phyloP scores from a whole-genome alignment of 768 basidiomycete species.

The Rhizopogon sp. region DNA sequence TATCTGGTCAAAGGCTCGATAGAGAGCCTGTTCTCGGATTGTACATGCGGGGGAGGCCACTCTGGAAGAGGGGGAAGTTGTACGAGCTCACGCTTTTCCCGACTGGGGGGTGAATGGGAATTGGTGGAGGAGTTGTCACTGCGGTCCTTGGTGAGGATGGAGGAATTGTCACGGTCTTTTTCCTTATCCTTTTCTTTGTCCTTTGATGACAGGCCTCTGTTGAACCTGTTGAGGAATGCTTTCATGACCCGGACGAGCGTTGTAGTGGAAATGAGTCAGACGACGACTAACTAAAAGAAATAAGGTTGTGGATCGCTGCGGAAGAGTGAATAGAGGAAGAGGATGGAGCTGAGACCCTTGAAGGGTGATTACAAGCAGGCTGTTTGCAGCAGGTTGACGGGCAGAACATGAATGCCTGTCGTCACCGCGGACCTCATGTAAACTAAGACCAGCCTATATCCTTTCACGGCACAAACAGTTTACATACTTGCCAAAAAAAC shows the following conservation, averaged over 20 bases:
- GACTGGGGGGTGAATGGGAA: constrained; percentile 25
- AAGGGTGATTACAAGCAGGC: constrained; percentile 5
- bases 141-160: constrained; percentile 23
- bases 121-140: constrained; percentile 25
- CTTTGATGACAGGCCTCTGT: constrained; percentile 51
- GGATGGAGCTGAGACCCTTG: neutral
- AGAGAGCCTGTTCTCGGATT: constrained; percentile 10
- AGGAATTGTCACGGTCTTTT: constrained; percentile 20
- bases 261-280: neutral
- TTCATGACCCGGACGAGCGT: constrained; percentile 49
- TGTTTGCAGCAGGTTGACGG: neutral
- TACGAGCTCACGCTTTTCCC: constrained; percentile 53
- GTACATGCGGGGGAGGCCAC: constrained; percentile 53
- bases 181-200: constrained; percentile 57
- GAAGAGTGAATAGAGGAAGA: constrained; percentile 2
- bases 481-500: neutral
- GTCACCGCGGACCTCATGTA: neutral
- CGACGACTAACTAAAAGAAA: neutral
- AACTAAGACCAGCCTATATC: neutral
- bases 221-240: constrained; percentile 76
- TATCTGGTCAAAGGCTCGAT: neutral
- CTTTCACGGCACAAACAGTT: neutral
- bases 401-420: no score
- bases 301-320: neutral
- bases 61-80: constrained; percentile 55